Evolutionary conservation across 257 asterid species (phyloP).

Genomic region (Solanum paucissectum): DNA sequence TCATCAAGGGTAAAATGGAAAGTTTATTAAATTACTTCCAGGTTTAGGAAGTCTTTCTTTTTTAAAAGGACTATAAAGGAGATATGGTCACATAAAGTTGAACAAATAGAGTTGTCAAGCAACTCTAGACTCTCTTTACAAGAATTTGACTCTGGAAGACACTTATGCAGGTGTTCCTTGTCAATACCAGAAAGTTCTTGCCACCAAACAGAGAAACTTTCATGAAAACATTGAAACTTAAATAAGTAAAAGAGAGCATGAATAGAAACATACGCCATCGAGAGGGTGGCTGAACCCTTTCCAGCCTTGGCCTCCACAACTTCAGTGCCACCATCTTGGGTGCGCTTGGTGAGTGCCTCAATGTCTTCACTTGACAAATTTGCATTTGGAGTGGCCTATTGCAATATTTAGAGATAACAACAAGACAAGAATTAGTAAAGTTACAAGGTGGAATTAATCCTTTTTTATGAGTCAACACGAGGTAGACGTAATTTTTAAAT

Average conservation of each 20-base stretch:
- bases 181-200: background rate
- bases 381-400: conserved; percentile 11
- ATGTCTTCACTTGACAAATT: conserved; percentile 12
- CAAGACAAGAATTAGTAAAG: background rate
- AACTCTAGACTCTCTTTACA: background rate
- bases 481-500: background rate
- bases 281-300: conserved; percentile 27
- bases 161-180: background rate
- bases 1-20: background rate
- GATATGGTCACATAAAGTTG: background rate
- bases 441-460: background rate
- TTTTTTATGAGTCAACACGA: background rate
- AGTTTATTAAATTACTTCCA: background rate
- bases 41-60: background rate
- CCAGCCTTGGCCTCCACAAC: conserved; percentile 30
- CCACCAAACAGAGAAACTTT: background rate
- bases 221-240: background rate
- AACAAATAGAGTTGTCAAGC: background rate
- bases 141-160: background rate
- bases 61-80: background rate
- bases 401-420: background rate
- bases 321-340: conserved; percentile 27
- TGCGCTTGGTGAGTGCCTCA: conserved; percentile 12
- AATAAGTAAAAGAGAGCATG: background rate
- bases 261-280: conserved; percentile 17